phyloP scores from a whole-genome alignment of 345 rosid species.

The Populus euphratica region DNA sequence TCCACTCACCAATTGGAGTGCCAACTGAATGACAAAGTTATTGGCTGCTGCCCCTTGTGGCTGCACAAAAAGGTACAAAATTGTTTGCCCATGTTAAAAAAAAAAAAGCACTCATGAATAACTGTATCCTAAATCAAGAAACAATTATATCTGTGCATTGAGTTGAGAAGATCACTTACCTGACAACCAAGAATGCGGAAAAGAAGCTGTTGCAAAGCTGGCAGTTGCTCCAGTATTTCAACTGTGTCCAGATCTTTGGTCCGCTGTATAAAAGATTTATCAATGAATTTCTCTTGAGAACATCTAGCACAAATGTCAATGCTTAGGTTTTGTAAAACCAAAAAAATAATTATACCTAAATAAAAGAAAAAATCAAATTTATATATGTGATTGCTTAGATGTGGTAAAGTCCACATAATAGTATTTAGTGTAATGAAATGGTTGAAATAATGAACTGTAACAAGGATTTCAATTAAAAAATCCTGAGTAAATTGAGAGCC shows the following conservation, averaged over 20 bases:
- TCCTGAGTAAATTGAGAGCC: neutral
- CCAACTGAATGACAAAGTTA: constrained; percentile 77
- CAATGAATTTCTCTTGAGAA: neutral
- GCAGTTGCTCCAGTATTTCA: constrained; percentile 86
- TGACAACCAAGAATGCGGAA: constrained; percentile 88
- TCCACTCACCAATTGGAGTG: constrained; percentile 75
- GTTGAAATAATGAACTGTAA: neutral
- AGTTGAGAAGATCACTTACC: constrained; percentile 36
- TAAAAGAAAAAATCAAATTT: neutral
- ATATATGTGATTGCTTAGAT: neutral
- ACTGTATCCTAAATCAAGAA: neutral
- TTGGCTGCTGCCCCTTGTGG: constrained; percentile 87
- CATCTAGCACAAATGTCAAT: neutral
- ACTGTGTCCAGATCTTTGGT: constrained; percentile 87
- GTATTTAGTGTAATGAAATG: neutral
- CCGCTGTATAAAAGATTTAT: constrained; percentile 44
- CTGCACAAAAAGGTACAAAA: constrained; percentile 45
- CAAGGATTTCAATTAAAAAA: neutral
- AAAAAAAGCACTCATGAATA: neutral
- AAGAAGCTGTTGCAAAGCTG: constrained; percentile 88
- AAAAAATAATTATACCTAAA: neutral
- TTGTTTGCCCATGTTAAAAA: constrained; percentile 5
- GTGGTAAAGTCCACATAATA: neutral
- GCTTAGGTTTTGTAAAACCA: neutral
- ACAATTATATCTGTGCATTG: neutral